phyloP scores from a whole-genome alignment of 345 rosid genomes.

The Populus euphratica region DNA sequence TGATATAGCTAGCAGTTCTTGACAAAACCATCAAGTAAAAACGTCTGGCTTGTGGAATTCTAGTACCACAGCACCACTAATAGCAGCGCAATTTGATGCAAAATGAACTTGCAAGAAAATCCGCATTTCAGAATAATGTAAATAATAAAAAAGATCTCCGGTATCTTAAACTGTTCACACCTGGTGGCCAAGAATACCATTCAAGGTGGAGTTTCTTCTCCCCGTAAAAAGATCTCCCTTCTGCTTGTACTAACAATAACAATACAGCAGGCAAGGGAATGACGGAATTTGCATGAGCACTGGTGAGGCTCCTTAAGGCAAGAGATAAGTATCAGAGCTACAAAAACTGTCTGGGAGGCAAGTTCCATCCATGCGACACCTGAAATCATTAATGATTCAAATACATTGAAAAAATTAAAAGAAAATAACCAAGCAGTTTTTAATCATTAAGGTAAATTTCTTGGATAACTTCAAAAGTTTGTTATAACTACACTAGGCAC shows the following conservation, averaged over 20 bases:
- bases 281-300: conserved; percentile 43
- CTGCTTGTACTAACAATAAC: conserved; percentile 75
- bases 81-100: not conserved
- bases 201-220: conserved; percentile 69
- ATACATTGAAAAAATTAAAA: not conserved
- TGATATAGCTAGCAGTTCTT: not conserved
- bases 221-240: conserved; percentile 90
- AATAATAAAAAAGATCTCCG: not conserved
- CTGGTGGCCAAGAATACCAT: conserved; percentile 96
- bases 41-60: not conserved
- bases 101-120: not conserved
- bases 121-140: not conserved
- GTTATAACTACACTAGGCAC: too few relatives aligned
- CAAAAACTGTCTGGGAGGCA: conserved; percentile 44
- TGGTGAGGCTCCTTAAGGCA: conserved; percentile 62
- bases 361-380: conserved; percentile 69
- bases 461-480: too few relatives aligned
- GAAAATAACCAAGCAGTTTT: not conserved
- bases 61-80: not conserved
- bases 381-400: conserved; percentile 27
- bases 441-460: not conserved
- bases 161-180: conserved; percentile 23
- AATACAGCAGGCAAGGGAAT: conserved; percentile 65
- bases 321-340: conserved; percentile 49
- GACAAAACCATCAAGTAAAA: not conserved